A percentile compares a stretch with the other conserved stretches of the same genome.
These are phyloP conservation scores for Antitrichia curtipendula DNA, from an alignment of 225 moss, liverwort and hornwort species.

Conservation along the genomic window DNA sequence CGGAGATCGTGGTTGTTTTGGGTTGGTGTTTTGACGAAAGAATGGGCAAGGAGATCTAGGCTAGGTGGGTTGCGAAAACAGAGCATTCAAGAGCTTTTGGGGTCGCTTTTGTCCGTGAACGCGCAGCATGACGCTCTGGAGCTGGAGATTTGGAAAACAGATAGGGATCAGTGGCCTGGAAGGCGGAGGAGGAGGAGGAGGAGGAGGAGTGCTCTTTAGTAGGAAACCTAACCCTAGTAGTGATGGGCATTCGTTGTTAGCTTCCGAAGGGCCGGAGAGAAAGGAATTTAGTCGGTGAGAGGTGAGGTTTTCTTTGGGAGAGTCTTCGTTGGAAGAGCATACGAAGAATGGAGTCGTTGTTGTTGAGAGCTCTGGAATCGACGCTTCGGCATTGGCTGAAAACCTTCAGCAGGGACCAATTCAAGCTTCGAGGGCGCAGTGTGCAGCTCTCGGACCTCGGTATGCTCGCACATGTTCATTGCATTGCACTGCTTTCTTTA, in stretches of 20 bases:
- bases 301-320: neutral
- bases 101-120: neutral
- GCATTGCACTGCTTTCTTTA: neutral
- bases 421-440: slow-evolving; percentile 93
- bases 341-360: slow-evolving; percentile 71
- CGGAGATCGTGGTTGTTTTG: neutral
- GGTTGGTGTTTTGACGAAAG: neutral
- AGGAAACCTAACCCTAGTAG: slow-evolving; percentile 3
- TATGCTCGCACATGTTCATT: slow-evolving; percentile 6
- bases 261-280: neutral
- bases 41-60: neutral
- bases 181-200: neutral
- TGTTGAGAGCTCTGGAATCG: slow-evolving; percentile 84
- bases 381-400: slow-evolving; percentile 94
- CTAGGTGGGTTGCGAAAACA: neutral
- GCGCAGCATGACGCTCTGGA: slow-evolving; percentile 19
- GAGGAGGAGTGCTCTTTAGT: neutral
- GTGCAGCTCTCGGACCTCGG: slow-evolving; percentile 92
- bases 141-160: slow-evolving; percentile 18
- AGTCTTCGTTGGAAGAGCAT: neutral
- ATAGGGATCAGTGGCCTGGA: slow-evolving; percentile 5
- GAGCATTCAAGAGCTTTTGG: neutral
- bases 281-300: neutral
- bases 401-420: slow-evolving; percentile 90
- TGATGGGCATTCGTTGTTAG: neutral